Percentiles rank a stretch among this genome's conserved stretches.
phyloP scores from a whole-genome alignment of 2,329 filamentous ascomycete genomes.

The Colletotrichum eremochloae region DNA sequence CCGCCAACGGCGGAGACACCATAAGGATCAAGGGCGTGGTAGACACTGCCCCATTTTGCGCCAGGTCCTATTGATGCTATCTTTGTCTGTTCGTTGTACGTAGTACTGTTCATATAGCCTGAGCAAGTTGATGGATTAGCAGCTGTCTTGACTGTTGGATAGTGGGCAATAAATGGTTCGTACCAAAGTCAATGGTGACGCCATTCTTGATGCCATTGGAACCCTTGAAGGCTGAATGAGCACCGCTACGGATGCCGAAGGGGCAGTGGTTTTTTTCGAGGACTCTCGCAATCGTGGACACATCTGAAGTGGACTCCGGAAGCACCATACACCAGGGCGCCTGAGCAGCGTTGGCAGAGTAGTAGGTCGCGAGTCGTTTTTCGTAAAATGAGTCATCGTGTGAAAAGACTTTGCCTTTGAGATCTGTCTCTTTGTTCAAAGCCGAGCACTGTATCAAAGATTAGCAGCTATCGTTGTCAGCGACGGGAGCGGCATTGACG shows the following conservation, averaged over 20 bases:
- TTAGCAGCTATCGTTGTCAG: not conserved
- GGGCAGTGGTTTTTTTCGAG: constrained; percentile 45
- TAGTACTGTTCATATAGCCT: constrained; percentile 50
- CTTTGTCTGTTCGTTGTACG: constrained; percentile 47
- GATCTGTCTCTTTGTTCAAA: constrained; percentile 42
- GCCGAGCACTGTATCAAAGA: constrained; percentile 45
- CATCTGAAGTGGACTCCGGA: constrained; percentile 30
- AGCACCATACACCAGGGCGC: constrained; percentile 46
- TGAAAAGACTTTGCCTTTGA: constrained; percentile 46
- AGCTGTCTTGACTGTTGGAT: no score
- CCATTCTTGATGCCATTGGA: constrained; percentile 46
- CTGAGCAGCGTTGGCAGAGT: constrained; percentile 50
- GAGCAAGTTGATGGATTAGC: not conserved
- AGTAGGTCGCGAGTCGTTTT: constrained; percentile 46
- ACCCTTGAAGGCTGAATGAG: constrained; percentile 46
- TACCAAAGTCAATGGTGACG: constrained; percentile 47
- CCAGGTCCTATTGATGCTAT: constrained; percentile 50
- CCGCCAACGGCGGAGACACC: constrained; percentile 44
- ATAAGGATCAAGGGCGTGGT: constrained; percentile 42
- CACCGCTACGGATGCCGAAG: constrained; percentile 48
- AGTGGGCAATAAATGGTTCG: not conserved
- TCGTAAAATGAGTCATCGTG: constrained; percentile 44
- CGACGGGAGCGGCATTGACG: not conserved
- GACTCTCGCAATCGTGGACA: constrained; percentile 44
- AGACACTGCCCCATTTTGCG: constrained; percentile 47